Evolutionary conservation across 2,329 filamentous ascomycete species (phyloP), one percentile per base, ranked within the genome.

Genomic region (Botryotinia calthae): DNA sequence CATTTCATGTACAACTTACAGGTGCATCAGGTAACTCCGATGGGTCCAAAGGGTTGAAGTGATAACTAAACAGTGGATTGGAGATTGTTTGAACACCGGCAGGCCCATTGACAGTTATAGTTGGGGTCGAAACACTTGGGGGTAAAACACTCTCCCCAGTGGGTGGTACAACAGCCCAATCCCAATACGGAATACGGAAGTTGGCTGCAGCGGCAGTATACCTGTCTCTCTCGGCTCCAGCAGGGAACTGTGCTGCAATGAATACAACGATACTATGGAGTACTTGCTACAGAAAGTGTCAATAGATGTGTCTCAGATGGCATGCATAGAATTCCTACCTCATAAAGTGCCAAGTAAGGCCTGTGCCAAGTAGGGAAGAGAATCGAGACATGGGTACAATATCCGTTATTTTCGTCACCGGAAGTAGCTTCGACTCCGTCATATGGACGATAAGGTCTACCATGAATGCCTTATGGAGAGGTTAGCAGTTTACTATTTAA

Each of bases 21-120:
- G 90, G 89, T 56, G 82, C 80, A 79, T 87, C 86, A 44, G 87
- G 85, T 74, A 93, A 87, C 44, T 89, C 87, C 77, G 28, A 83
- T 72, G 54, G 80, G 82, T 65, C 79, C 78, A 73, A 76, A 75
- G 77, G 77, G 22, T 85, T 85, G 79, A 87, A 89, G 6, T 75
- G 79, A 79, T 85, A 90, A 73, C 83, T 85, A 76, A 83, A 84
- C 1, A 90, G 80, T 12, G 88, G 88, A 77, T 89, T 90, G 56
- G 81, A 80, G 46, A 88, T 78, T 4, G 63, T 76, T 71, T 80
- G 78, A n/a, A 51, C 58, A 5, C 78, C 78, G 6, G 84, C 86
- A 44, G 89, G 89, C 0, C 89, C 89, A 70, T 86, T 83, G 20
- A 90, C 83, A 42, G 83, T 80, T 54, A 91, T 76, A 18, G 75